Base-by-base conservation (phyloP, 2,329 filamentous ascomycete genomes). In the Talaromyces albobiverticillius region DNA sequence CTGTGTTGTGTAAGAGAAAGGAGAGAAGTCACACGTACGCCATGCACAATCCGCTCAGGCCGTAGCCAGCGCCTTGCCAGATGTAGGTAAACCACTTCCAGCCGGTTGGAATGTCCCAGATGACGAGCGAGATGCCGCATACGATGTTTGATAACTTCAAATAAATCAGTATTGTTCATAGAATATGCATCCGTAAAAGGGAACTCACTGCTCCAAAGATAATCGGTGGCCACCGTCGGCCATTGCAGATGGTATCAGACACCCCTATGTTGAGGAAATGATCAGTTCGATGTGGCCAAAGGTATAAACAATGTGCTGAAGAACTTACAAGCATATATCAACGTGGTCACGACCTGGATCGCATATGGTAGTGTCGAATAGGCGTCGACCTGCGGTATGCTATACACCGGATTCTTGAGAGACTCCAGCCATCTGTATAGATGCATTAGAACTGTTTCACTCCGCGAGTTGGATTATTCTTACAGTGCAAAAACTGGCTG, bases 51-150 rank as follows among this genome's bases (percentile, higher is more conserved):
- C 79, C 78, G 16, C 73, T 77, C 0, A 81, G 60, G 0, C 78
- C 79, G 40, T 67, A 73, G 0, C 75, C 75, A 3, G 69, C 75
- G 0, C 79, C 79, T 0, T 74, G 71, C 1, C 87, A 67, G 10
- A 86, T 74, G 57, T 81, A 87, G 53, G 82, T 86, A 0, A 78
- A 74, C 85, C 84, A 88, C 56, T 83, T 84, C 81, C 80, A 85
- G 0, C 76, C 77, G 2, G 65, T 60, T 0, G 82, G 70, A 36
- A 80, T 78, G 42, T 79, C 63, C 78, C 78, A 82, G 8, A 78
- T 64, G 0, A 76, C 73, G 0, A 81, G 67, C 3, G 71, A 77
- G 4, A 67, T 63, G 56, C 75, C 77, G 52, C 67, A 73, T 13
- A 79, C 67, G 26, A 76, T 74, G 52, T 73, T 76, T 42, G 53